A percentile compares a stretch with the other conserved stretches of the same genome.
Evolutionary conservation across 2,329 filamentous ascomycete species (phyloP).

Genomic region (Periconia macrospinosa): DNA sequence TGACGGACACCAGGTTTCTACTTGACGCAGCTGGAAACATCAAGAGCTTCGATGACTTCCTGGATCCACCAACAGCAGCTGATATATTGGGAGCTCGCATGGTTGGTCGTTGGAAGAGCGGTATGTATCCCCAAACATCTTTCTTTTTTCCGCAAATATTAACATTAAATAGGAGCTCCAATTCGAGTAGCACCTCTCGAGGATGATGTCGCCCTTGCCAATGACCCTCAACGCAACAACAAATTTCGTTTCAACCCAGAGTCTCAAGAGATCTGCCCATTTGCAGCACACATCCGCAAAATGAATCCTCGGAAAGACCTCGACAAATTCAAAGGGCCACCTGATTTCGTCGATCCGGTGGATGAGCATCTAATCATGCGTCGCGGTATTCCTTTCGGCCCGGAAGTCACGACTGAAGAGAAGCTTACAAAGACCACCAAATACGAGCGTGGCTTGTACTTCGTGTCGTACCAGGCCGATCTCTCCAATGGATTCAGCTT

Average conservation of each 20-base stretch:
- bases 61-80: neutral
- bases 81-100: conserved; percentile 7
- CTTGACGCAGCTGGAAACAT: neutral
- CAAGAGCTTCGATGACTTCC: neutral
- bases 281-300: conserved; percentile 9
- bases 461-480: conserved; percentile 7
- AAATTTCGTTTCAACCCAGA: conserved; percentile 7
- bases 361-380: conserved; percentile 5
- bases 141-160: neutral
- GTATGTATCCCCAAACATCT: neutral
- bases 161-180: too few relatives aligned
- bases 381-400: conserved; percentile 9
- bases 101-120: conserved; percentile 11
- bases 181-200: too few relatives aligned
- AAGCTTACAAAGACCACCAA: neutral
- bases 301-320: conserved; percentile 9
- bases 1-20: neutral
- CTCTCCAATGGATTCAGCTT: conserved; percentile 4
- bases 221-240: conserved; percentile 3
- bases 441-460: conserved; percentile 9
- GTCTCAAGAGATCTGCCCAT: conserved; percentile 6
- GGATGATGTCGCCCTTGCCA: neutral
- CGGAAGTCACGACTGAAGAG: conserved; percentile 6
- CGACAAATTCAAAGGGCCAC: too few relatives aligned
- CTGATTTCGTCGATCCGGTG: neutral